Percentiles rank a stretch among this genome's conserved stretches.
phyloP scores from a whole-genome alignment of 192 early-diverging fungal species.

The Physocladia obscura region DNA sequence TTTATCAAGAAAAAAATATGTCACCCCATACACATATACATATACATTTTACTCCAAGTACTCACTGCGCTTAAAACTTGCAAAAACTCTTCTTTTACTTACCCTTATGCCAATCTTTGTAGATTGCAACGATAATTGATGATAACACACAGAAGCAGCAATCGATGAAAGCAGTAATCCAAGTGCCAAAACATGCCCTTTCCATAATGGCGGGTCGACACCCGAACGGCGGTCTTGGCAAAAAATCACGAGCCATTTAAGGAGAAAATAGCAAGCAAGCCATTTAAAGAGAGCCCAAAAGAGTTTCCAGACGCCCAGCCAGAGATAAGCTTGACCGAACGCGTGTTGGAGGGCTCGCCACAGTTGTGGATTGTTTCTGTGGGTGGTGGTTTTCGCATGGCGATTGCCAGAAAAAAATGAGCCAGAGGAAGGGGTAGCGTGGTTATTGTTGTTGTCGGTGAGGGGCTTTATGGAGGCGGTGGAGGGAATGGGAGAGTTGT shows the following conservation, averaged over 20 bases:
- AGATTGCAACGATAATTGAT: constrained; percentile 45
- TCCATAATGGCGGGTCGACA: background rate
- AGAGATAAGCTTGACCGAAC: constrained; percentile 55
- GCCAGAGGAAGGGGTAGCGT: background rate
- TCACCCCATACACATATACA: too few relatives aligned
- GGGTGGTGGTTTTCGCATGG: background rate
- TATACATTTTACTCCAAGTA: too few relatives aligned
- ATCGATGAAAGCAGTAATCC: constrained; percentile 51
- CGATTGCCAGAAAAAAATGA: background rate
- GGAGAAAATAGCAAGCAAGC: constrained; percentile 55
- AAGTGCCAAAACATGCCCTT: constrained; percentile 24
- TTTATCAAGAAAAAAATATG: background rate
- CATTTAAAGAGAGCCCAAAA: constrained; percentile 65
- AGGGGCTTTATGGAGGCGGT: too few relatives aligned
- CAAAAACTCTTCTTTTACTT: too few relatives aligned
- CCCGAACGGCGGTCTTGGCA: constrained; percentile 29
- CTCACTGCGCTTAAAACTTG: too few relatives aligned
- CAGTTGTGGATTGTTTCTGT: constrained; percentile 42
- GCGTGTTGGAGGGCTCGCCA: constrained; percentile 53
- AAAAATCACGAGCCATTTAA: constrained; percentile 48
- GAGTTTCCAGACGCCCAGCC: constrained; percentile 63
- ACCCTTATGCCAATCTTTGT: constrained; percentile 51
- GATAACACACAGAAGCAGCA: constrained; percentile 42
- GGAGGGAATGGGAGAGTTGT: too few relatives aligned
- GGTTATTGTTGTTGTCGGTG: background rate